Percentiles rank a stretch among this genome's conserved stretches.
These are phyloP conservation scores for Penicillium ochrochloron DNA, from an alignment of 495 filamentous ascomycete species.

Conservation along the genomic window DNA sequence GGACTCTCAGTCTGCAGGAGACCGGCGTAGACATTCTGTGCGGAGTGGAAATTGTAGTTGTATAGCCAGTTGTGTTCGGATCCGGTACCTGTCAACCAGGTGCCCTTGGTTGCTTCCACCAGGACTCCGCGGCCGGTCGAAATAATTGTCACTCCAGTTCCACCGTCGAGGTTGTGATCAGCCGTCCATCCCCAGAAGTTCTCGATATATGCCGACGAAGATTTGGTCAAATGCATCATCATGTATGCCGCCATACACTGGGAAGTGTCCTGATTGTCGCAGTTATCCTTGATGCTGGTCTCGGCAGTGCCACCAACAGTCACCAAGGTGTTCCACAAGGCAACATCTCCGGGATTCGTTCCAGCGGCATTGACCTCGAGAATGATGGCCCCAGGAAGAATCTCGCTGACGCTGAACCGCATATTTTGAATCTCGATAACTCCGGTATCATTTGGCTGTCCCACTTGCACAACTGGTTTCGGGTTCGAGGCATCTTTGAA, in stretches of 20 bases:
- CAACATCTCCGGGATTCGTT: slow-evolving; percentile 56
- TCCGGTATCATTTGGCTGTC: slow-evolving; percentile 53
- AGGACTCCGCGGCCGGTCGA: slow-evolving; percentile 55
- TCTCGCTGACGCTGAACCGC: slow-evolving; percentile 58
- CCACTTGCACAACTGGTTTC: slow-evolving; percentile 57
- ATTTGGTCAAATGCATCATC: slow-evolving; percentile 52
- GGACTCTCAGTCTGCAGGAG: slow-evolving; percentile 53
- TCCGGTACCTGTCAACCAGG: slow-evolving; percentile 49
- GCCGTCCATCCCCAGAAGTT: slow-evolving; percentile 65
- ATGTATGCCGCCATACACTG: slow-evolving; percentile 50
- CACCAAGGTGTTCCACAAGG: slow-evolving; percentile 60
- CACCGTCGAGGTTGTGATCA: slow-evolving; percentile 54
- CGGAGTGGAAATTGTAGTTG: slow-evolving; percentile 53
- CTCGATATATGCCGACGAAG: slow-evolving; percentile 58
- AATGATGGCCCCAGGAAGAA: slow-evolving; percentile 77
- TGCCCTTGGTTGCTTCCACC: slow-evolving; percentile 49
- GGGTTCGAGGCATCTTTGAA: slow-evolving; percentile 57
- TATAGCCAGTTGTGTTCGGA: slow-evolving; percentile 57
- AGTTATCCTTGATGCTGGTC: slow-evolving; percentile 38
- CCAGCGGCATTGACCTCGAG: slow-evolving; percentile 66
- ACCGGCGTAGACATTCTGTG: slow-evolving; percentile 52
- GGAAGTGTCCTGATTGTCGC: slow-evolving; percentile 38
- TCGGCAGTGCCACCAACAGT: slow-evolving; percentile 56
- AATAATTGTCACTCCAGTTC: slow-evolving; percentile 43
- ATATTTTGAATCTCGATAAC: slow-evolving; percentile 59